These are phyloP conservation scores for Phlyctochytrium bullatum DNA, from an alignment of 192 early-diverging fungal genomes.

Conservation along the genomic window DNA sequence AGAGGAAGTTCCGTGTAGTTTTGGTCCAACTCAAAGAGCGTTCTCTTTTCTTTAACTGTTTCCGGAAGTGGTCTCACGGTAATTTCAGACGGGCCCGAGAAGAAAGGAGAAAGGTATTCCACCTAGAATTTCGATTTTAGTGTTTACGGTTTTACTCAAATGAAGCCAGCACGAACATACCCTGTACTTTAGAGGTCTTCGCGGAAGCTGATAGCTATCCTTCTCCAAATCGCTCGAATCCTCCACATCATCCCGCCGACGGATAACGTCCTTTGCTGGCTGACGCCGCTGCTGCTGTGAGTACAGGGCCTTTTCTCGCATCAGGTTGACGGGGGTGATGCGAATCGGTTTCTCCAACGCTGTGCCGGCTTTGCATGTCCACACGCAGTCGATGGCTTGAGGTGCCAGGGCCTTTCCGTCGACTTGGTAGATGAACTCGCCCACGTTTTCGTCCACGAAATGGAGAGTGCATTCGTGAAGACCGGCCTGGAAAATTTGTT, in stretches of 20 bases:
- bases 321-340: constrained; percentile 34
- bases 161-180: constrained; percentile 7
- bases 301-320: constrained; percentile 44
- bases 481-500: constrained; percentile 29
- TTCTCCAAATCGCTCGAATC: background rate
- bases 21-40: constrained; percentile 27
- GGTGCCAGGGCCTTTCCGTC: constrained; percentile 34
- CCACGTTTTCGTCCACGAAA: constrained; percentile 40
- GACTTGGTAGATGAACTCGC: constrained; percentile 52
- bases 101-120: constrained; percentile 48
- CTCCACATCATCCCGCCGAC: constrained; percentile 9
- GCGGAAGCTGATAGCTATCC: constrained; percentile 33
- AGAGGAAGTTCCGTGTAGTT: constrained; percentile 47
- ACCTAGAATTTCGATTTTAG: constrained; percentile 26
- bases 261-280: too few relatives aligned
- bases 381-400: constrained; percentile 31
- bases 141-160: background rate
- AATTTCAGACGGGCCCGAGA: constrained; percentile 46
- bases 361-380: constrained; percentile 39
- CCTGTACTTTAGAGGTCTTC: constrained; percentile 35
- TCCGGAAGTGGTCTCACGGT: constrained; percentile 31
- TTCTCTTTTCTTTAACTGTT: constrained; percentile 31
- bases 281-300: constrained; percentile 16
- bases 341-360: constrained; percentile 46
- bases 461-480: constrained; percentile 44